Conservation (phyloP, 257 asterid species). For the Nicotiana sylvestris region DNA sequence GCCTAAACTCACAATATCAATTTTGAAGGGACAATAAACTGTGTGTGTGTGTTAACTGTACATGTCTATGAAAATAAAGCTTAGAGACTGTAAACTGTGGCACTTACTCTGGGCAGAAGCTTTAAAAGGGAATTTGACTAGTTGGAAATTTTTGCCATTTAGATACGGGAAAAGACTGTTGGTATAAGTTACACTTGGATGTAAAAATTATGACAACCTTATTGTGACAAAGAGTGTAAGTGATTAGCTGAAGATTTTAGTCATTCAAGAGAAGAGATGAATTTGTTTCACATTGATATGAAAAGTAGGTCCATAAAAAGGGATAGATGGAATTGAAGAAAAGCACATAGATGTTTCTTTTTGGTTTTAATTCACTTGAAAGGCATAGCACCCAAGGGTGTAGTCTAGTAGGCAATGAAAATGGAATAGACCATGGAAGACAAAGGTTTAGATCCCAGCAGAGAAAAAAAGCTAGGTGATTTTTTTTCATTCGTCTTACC, state of each 20-base stretch:
- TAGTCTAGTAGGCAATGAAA: neutral
- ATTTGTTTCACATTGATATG: neutral
- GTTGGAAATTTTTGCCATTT: neutral
- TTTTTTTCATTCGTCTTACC: neutral
- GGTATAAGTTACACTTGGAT: neutral
- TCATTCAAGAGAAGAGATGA: neutral
- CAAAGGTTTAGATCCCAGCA: neutral
- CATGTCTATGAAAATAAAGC: neutral
- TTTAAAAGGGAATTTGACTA: neutral
- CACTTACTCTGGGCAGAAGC: neutral
- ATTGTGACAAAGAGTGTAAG: neutral
- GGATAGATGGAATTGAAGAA: neutral
- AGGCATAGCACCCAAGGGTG: neutral
- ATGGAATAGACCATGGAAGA: slow-evolving; percentile 1
- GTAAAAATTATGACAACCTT: neutral
- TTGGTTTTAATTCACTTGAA: neutral
- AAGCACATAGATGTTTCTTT: neutral
- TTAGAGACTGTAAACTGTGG: neutral
- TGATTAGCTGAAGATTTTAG: slow-evolving; percentile 1
- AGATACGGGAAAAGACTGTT: neutral
- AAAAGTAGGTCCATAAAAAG: neutral
- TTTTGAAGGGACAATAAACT: neutral
- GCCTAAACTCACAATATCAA: neutral
- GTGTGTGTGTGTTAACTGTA: neutral
- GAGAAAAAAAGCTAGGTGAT: neutral